A percentile compares a stretch with the other conserved stretches of the same genome.
Evolutionary conservation across 192 early-diverging fungal genomes (phyloP).

Genomic region (Coemansia guatemalensis): DNA sequence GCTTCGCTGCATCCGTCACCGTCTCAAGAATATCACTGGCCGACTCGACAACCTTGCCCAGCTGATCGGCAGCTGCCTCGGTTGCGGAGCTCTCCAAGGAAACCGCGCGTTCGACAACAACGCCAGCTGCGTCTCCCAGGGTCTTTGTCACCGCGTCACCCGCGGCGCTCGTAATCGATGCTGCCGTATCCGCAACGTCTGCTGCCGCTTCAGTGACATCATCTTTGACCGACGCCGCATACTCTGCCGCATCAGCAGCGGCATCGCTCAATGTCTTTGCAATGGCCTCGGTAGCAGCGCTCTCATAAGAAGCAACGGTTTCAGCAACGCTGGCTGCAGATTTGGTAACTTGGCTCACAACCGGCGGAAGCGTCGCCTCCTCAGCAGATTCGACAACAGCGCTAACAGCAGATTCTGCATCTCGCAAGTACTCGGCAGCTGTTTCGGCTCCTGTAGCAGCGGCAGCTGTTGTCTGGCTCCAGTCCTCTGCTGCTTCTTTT

Average conservation of each 20-base stretch:
- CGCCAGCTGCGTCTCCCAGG: too few relatives aligned
- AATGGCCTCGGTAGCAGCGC: neutral
- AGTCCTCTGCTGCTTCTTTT: too few relatives aligned
- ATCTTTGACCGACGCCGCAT: neutral
- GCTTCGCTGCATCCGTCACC: neutral
- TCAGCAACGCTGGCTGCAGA: conserved; percentile 6
- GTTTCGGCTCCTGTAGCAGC: conserved; percentile 1
- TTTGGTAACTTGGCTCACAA: conserved; percentile 1
- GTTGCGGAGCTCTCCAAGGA: too few relatives aligned
- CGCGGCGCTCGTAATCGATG: too few relatives aligned
- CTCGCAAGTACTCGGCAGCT: neutral
- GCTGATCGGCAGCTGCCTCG: too few relatives aligned
- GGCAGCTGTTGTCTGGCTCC: too few relatives aligned
- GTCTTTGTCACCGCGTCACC: too few relatives aligned
- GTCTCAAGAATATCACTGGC: neutral
- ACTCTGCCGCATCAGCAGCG: neutral
- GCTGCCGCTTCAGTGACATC: neutral
- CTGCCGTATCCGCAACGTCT: neutral
- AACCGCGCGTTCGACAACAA: too few relatives aligned
- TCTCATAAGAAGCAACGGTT: conserved; percentile 1
- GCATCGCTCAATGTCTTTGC: too few relatives aligned
- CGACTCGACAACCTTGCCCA: too few relatives aligned
- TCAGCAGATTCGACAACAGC: conserved; percentile 1
- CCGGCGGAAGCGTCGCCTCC: neutral
- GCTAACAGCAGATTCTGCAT: neutral